Conservation (phyloP, 805 yeast genomes). For the Ogataea pini region DNA sequence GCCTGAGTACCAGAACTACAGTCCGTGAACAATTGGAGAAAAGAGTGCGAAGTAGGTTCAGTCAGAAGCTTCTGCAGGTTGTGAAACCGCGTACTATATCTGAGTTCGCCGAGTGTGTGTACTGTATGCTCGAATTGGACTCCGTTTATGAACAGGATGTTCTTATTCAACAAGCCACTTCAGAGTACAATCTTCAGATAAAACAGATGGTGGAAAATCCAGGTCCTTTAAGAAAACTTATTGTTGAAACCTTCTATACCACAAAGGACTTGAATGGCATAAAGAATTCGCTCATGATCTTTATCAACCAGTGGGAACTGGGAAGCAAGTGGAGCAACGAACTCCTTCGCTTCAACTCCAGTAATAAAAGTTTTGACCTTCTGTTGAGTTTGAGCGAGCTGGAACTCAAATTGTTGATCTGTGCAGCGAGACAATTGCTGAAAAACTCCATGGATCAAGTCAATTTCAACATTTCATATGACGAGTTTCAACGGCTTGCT, state of each 20-base stretch:
- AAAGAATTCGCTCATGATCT: slow-evolving; percentile 43
- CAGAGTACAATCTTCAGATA: slow-evolving; percentile 39
- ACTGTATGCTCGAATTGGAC: slow-evolving; percentile 15
- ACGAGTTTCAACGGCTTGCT: slow-evolving; percentile 52
- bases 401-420: slow-evolving; percentile 69
- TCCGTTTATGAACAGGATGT: slow-evolving; percentile 18
- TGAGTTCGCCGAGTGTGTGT: slow-evolving; percentile 51
- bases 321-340: slow-evolving; percentile 1
- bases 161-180: background rate
- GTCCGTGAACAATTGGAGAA: slow-evolving; percentile 84
- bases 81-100: slow-evolving; percentile 50
- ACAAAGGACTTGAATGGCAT: slow-evolving; percentile 57
- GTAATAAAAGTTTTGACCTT: slow-evolving; percentile 20
- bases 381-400: slow-evolving; percentile 58
- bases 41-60: slow-evolving; percentile 85
- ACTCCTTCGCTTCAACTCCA: slow-evolving; percentile 7
- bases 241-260: slow-evolving; percentile 55
- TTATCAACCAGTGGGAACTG: slow-evolving; percentile 31
- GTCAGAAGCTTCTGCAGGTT: slow-evolving; percentile 70
- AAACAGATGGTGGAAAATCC: slow-evolving; percentile 28
- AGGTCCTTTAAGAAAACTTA: slow-evolving; percentile 37
- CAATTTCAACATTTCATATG: slow-evolving; percentile 74
- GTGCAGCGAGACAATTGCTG: slow-evolving; percentile 70
- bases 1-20: slow-evolving; percentile 73
- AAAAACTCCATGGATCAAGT: slow-evolving; percentile 59